Evolutionary conservation across 352 stramenopile genomes (phyloP).

Genomic region (Phytophthora agathidicida): DNA sequence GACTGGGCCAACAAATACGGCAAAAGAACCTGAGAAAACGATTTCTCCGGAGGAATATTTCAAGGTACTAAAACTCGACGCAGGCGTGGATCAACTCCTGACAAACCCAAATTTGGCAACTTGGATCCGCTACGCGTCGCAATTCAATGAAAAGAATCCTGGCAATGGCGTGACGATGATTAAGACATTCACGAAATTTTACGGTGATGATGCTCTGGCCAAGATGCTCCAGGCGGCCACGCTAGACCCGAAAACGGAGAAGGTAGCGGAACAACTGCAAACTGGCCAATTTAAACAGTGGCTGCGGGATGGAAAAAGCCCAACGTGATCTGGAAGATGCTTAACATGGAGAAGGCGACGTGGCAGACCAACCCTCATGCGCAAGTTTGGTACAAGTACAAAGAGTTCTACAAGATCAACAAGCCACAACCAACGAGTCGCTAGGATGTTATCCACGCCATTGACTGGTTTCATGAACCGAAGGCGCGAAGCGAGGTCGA

Average conservation of each 20-base stretch:
- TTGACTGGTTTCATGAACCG: slow-evolving; percentile 9
- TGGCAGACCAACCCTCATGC: not conserved
- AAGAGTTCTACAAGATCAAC: not conserved
- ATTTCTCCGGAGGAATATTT: slow-evolving; percentile 1
- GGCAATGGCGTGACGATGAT: slow-evolving; percentile 7
- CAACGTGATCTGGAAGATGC: not conserved
- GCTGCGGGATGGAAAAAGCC: not conserved
- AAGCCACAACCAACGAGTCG: no score
- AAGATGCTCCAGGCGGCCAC: slow-evolving; percentile 11
- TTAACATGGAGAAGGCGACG: not conserved
- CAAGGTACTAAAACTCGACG: slow-evolving; percentile 4
- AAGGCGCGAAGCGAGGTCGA: not conserved
- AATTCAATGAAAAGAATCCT: slow-evolving; percentile 6
- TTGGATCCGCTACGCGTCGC: not conserved
- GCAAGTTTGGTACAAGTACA: slow-evolving; percentile 1
- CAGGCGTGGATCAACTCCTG: not conserved
- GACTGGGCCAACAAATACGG: no score
- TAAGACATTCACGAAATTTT: slow-evolving; percentile 12
- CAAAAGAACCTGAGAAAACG: no score
- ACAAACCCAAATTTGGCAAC: not conserved
- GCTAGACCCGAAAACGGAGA: slow-evolving; percentile 5
- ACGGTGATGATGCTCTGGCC: not conserved
- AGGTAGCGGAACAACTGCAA: not conserved
- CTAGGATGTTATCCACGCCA: no score
- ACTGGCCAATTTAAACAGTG: slow-evolving; percentile 5